phyloP scores from a whole-genome alignment of 129 eudicot genomes.

The Cynara cardunculus region DNA sequence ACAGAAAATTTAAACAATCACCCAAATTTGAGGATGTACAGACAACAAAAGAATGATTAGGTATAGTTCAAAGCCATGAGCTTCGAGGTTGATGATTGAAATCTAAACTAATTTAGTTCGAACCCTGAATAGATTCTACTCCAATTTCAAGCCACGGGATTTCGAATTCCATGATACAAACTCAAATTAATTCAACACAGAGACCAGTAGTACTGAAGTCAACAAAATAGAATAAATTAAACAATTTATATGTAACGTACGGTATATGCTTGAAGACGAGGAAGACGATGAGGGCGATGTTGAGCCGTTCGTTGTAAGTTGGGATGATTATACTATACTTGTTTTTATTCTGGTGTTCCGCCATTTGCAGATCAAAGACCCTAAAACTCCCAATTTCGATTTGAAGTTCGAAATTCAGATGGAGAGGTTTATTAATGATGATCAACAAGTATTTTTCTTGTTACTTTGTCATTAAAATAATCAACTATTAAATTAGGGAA shows the following conservation, averaged over 20 bases:
- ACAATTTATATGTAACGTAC: slow-evolving; percentile 21
- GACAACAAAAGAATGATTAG: neutral
- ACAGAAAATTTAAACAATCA: neutral
- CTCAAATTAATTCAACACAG: neutral
- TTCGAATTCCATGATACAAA: neutral
- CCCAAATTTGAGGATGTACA: neutral
- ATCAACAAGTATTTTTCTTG: neutral
- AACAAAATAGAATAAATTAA: neutral
- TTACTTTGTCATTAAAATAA: neutral
- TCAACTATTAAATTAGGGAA: no score
- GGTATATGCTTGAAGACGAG: slow-evolving; percentile 82
- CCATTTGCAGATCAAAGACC: slow-evolving; percentile 35
- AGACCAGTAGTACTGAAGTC: neutral
- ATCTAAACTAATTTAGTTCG: neutral
- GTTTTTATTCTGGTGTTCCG: slow-evolving; percentile 34
- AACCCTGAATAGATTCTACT: neutral
- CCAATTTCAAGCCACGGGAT: neutral
- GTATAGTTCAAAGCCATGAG: neutral
- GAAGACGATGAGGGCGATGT: slow-evolving; percentile 85
- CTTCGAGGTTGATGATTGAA: neutral
- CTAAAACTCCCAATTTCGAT: slow-evolving; percentile 21
- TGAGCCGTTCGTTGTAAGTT: slow-evolving; percentile 93
- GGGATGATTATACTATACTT: slow-evolving; percentile 80
- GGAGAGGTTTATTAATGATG: neutral
- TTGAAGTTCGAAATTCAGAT: neutral